phyloP scores from a whole-genome alignment of 768 basidiomycete species.

The Terana coerulea region DNA sequence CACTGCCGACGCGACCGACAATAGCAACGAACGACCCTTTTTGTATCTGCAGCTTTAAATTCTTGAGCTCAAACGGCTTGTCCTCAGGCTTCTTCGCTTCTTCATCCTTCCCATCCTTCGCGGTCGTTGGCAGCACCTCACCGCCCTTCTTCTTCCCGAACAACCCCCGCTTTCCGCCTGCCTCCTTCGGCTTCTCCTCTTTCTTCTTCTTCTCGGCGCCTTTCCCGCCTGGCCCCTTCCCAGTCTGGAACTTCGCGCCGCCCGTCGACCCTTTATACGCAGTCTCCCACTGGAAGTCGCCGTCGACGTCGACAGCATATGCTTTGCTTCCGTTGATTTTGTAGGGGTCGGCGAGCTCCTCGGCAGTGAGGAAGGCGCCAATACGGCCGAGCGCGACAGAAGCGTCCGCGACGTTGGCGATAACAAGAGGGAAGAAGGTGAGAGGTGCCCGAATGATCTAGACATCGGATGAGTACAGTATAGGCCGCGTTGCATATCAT shows the following conservation, averaged over 20 bases:
- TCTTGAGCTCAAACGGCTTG: conserved; percentile 56
- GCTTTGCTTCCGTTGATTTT: conserved; percentile 49
- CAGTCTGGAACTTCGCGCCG: conserved; percentile 15
- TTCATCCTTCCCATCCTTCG: conserved; percentile 11
- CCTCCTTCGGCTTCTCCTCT: conserved; percentile 8
- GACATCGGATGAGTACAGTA: conserved; percentile 11
- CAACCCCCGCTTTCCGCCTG: conserved; percentile 18
- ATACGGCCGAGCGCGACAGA: conserved; percentile 76
- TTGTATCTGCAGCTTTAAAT: conserved; percentile 66
- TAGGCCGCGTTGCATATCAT: neutral
- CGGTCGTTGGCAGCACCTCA: conserved; percentile 17
- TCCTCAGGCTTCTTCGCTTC: conserved; percentile 24
- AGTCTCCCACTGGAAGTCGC: conserved; percentile 84
- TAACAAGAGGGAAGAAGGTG: conserved; percentile 50
- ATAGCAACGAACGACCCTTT: conserved; percentile 80
- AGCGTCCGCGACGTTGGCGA: conserved; percentile 63
- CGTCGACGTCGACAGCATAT: conserved; percentile 61
- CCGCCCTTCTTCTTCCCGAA: conserved; percentile 18
- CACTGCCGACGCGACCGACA: conserved; percentile 69
- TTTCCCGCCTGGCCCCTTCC: conserved; percentile 25
- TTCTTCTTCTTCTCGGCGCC: conserved; percentile 20
- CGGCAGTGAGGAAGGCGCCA: conserved; percentile 78
- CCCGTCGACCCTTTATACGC: conserved; percentile 31
- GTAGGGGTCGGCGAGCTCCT: conserved; percentile 62
- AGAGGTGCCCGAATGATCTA: conserved; percentile 60